phyloP scores from a whole-genome alignment of 768 basidiomycete species.

The Phlebiopsis gigantea region DNA sequence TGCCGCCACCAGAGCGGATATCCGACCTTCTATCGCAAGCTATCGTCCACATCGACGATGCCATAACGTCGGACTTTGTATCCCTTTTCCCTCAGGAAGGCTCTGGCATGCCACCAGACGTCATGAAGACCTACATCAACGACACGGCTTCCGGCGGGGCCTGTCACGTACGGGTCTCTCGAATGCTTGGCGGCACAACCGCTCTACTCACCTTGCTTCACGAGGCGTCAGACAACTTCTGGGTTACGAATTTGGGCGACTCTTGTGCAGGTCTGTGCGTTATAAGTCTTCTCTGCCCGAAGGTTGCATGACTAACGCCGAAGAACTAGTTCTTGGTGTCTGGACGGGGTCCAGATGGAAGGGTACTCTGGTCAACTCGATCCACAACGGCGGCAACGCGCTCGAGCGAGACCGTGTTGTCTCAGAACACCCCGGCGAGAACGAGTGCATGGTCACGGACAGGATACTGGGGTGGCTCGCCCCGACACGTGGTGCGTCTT shows the following conservation, averaged over 20 bases:
- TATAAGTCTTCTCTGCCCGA: background rate
- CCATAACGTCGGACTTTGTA: slow-evolving; percentile 37
- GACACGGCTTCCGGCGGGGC: slow-evolving; percentile 52
- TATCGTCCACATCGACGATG: slow-evolving; percentile 36
- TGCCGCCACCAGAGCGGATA: slow-evolving; percentile 27
- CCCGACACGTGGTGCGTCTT: slow-evolving; percentile 58
- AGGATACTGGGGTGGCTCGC: slow-evolving; percentile 75
- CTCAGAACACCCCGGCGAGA: slow-evolving; percentile 63
- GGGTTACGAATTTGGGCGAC: slow-evolving; percentile 79
- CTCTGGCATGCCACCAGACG: slow-evolving; percentile 34
- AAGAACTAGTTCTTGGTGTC: slow-evolving; percentile 38
- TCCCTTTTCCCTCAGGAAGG: slow-evolving; percentile 45
- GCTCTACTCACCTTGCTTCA: slow-evolving; percentile 70
- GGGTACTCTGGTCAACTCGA: slow-evolving; percentile 53
- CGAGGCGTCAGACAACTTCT: slow-evolving; percentile 57
- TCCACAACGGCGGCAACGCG: slow-evolving; percentile 67
- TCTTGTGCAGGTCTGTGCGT: slow-evolving; percentile 61
- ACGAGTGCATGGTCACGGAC: slow-evolving; percentile 58
- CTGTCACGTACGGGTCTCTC: slow-evolving; percentile 59
- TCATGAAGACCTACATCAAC: slow-evolving; percentile 58
- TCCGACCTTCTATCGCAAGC: slow-evolving; percentile 34
- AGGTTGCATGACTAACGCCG: background rate
- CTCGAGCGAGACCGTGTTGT: slow-evolving; percentile 60
- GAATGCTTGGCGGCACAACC: slow-evolving; percentile 79
- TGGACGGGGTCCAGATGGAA: slow-evolving; percentile 49